Percentiles rank a stretch among this genome's conserved stretches.
phyloP scores from a whole-genome alignment of 805 yeast genomes.

The Kluyveromyces wickerhamii region DNA sequence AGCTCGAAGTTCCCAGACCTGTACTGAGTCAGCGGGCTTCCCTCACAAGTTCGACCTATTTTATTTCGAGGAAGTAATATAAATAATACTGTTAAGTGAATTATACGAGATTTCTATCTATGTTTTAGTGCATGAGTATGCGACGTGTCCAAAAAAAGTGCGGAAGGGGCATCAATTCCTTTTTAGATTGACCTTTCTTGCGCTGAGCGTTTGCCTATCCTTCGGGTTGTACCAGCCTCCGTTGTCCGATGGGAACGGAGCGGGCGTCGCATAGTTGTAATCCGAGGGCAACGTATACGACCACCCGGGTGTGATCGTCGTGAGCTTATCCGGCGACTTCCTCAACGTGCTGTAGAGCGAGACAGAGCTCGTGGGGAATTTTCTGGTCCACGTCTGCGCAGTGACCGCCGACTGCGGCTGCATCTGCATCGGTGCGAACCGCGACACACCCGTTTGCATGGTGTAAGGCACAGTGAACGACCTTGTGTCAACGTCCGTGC shows the following conservation, averaged over 20 bases:
- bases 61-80: too few species aligned
- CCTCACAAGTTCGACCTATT: neutral
- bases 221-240: slow-evolving; percentile 61
- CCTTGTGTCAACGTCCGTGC: slow-evolving; percentile 35
- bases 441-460: slow-evolving; percentile 65
- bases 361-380: slow-evolving; percentile 60
- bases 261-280: slow-evolving; percentile 64
- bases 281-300: slow-evolving; percentile 55
- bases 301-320: slow-evolving; percentile 87
- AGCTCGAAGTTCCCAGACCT: slow-evolving; percentile 26
- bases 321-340: slow-evolving; percentile 29
- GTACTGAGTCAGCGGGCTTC: too few species aligned
- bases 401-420: slow-evolving; percentile 76
- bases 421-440: slow-evolving; percentile 88
- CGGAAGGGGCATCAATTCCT: too few species aligned
- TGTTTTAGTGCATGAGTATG: too few species aligned
- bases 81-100: too few species aligned
- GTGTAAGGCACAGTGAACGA: slow-evolving; percentile 69
- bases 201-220: slow-evolving; percentile 34
- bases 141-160: too few species aligned
- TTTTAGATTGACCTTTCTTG: slow-evolving; percentile 21
- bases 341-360: slow-evolving; percentile 46
- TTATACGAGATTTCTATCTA: too few species aligned
- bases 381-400: slow-evolving; percentile 54
- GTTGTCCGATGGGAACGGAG: slow-evolving; percentile 54